Evolutionary conservation across 257 asterid species (phyloP).

Genomic region (Pogostemon cablin): DNA sequence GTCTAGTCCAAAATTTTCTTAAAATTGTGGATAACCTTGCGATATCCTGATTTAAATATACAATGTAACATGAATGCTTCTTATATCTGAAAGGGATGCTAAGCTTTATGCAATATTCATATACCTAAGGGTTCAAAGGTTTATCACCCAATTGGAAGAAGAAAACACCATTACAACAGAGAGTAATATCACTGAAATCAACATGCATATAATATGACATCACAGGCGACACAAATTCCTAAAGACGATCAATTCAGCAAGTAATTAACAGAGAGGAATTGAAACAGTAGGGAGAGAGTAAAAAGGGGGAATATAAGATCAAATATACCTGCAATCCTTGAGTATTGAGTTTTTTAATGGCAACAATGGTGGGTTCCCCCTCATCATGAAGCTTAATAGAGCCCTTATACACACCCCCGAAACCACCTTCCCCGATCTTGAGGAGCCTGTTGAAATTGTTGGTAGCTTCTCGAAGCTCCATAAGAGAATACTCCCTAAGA

Average conservation of each 20-base stretch:
- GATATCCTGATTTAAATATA: background rate
- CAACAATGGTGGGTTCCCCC: conserved; percentile 56
- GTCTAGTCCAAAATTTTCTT: background rate
- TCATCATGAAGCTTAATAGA: conserved; percentile 43
- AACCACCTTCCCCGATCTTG: conserved; percentile 92
- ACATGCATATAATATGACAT: background rate
- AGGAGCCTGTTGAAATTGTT: conserved; percentile 64
- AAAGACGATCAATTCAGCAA: conserved; percentile 6
- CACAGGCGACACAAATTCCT: background rate
- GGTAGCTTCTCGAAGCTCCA: conserved; percentile 76
- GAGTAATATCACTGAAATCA: background rate
- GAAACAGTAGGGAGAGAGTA: conserved; percentile 9
- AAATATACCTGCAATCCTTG: conserved; percentile 74
- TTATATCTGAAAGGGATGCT: background rate
- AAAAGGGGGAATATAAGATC: background rate
- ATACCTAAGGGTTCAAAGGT: background rate
- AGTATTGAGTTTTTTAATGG: conserved; percentile 76
- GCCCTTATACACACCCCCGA: conserved; percentile 90
- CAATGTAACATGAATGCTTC: background rate
- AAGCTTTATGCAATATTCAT: background rate
- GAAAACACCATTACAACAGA: background rate
- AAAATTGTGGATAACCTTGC: background rate
- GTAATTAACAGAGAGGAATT: conserved; percentile 2
- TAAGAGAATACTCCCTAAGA: conserved; percentile 60
- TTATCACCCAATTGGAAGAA: background rate